phyloP scores from a whole-genome alignment of 306 rosid species.

The Corylus heterophylla region DNA sequence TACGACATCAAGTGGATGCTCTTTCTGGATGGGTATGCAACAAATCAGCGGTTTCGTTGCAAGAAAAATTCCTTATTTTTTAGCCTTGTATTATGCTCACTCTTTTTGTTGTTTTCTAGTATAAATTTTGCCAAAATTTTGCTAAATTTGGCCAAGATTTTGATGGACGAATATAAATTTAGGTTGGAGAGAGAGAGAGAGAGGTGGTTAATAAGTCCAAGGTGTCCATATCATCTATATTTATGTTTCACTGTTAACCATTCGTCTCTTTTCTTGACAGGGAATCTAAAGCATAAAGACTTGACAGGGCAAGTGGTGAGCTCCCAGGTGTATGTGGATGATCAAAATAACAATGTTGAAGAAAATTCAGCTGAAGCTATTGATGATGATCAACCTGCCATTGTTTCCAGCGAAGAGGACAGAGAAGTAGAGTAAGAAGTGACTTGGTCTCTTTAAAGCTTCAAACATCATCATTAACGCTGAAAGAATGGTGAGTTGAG shows the following conservation, averaged over 20 bases:
- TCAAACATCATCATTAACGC: neutral
- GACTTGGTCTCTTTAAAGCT: neutral
- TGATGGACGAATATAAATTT: neutral
- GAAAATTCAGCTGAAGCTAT: constrained; percentile 19
- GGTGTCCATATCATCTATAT: neutral
- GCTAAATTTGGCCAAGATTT: neutral
- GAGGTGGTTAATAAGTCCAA: neutral
- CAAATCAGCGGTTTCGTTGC: neutral
- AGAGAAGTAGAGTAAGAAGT: constrained; percentile 20
- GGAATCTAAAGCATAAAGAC: constrained; percentile 45
- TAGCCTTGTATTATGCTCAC: neutral
- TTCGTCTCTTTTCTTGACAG: constrained; percentile 21
- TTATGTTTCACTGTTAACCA: neutral
- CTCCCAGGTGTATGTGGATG: constrained; percentile 36
- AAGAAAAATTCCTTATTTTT: neutral
- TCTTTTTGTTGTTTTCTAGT: neutral
- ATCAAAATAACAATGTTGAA: constrained; percentile 6
- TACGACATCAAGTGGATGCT: constrained; percentile 33
- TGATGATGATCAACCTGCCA: constrained; percentile 21
- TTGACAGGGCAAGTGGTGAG: constrained; percentile 43
- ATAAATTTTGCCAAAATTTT: neutral
- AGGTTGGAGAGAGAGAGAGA: too few relatives aligned
- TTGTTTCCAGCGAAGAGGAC: constrained; percentile 31
- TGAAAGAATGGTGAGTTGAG: too few relatives aligned
- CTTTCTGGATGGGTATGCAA: constrained; percentile 49